Conservation (phyloP, 1,284 basidiomycete species). For the Moesziomyces sp. region DNA sequence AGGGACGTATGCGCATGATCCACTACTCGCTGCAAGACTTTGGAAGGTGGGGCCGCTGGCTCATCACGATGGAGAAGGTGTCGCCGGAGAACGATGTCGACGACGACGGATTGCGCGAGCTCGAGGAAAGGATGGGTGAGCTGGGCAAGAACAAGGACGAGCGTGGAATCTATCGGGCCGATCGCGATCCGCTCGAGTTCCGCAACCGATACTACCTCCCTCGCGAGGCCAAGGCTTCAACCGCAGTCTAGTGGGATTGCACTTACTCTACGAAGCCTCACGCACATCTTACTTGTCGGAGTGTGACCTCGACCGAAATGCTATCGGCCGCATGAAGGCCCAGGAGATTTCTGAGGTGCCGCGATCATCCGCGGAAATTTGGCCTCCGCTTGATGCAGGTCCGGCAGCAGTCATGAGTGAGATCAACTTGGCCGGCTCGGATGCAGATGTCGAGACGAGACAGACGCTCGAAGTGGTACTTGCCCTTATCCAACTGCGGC, state of each 20-base stretch:
- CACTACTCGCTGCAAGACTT: constrained; percentile 94
- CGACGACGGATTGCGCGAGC: constrained; percentile 29
- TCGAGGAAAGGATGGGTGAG: constrained; percentile 35
- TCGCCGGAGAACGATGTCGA: constrained; percentile 39
- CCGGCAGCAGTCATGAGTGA: too few relatives aligned
- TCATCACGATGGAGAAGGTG: constrained; percentile 62
- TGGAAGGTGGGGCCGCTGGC: constrained; percentile 86
- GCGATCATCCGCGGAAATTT: too few relatives aligned
- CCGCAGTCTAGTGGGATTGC: not conserved
- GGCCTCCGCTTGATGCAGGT: too few relatives aligned
- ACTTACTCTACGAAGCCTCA: too few relatives aligned
- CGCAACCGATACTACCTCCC: constrained; percentile 53
- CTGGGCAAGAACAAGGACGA: constrained; percentile 45
- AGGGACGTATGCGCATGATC: constrained; percentile 67
- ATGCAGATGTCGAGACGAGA: too few relatives aligned
- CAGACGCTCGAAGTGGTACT: too few relatives aligned
- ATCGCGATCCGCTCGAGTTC: constrained; percentile 54
- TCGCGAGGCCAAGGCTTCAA: constrained; percentile 15
- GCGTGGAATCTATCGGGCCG: constrained; percentile 45
- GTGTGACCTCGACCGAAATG: too few relatives aligned
- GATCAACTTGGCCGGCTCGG: too few relatives aligned
- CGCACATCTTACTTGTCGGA: too few relatives aligned
- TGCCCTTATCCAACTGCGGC: too few relatives aligned
- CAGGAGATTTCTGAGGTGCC: too few relatives aligned
- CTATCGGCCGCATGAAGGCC: too few relatives aligned